phyloP scores from a whole-genome alignment of 306 rosid genomes.

The Nissolia schottii region DNA sequence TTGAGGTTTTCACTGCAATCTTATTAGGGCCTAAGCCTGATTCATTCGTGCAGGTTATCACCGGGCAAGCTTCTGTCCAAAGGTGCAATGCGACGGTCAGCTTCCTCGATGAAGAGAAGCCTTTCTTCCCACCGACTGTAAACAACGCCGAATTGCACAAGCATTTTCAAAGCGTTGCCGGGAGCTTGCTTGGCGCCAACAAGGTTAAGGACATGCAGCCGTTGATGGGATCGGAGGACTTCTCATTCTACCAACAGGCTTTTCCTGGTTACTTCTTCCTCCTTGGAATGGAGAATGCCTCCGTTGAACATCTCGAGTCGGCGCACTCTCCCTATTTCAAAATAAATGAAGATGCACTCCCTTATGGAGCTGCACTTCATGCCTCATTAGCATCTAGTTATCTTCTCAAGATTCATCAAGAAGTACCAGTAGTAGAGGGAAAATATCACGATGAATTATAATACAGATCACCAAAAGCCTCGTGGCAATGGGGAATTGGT shows the following conservation, averaged over 20 bases:
- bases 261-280: constrained; percentile 78
- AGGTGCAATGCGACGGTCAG: constrained; percentile 78
- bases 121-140: constrained; percentile 66
- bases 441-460: constrained; percentile 59
- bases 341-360: constrained; percentile 75
- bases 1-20: neutral
- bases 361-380: constrained; percentile 93
- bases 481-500: neutral
- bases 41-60: constrained; percentile 57
- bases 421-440: constrained; percentile 24
- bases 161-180: constrained; percentile 55
- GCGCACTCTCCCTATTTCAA: constrained; percentile 62
- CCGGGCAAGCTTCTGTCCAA: constrained; percentile 81
- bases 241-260: constrained; percentile 71
- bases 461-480: constrained; percentile 2
- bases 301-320: constrained; percentile 34
- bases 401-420: constrained; percentile 42
- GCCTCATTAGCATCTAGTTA: constrained; percentile 68
- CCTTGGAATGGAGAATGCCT: constrained; percentile 64
- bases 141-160: constrained; percentile 58
- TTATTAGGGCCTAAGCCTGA: constrained; percentile 4
- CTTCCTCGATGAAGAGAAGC: constrained; percentile 50
- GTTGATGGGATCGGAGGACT: constrained; percentile 85
- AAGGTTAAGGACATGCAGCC: constrained; percentile 53
- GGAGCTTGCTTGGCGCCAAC: constrained; percentile 53